Conservation (phyloP, 2,329 filamentous ascomycete species). For the Fusarium virguliforme region DNA sequence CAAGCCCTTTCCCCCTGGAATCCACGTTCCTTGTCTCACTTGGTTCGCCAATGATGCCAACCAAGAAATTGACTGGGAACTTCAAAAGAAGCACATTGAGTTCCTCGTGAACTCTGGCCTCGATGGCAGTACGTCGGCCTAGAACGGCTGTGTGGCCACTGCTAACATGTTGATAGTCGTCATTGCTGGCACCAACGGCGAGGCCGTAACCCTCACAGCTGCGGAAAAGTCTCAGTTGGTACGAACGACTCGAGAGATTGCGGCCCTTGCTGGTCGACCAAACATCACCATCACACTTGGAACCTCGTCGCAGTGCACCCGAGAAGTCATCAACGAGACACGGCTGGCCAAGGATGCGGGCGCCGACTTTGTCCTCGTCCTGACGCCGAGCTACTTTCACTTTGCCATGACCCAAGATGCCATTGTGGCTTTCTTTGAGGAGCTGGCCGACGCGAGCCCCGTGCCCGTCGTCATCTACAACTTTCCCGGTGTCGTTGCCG, state of each 20-base stretch:
- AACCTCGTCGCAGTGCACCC: slow-evolving; percentile 76
- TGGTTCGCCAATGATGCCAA: slow-evolving; percentile 65
- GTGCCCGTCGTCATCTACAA: slow-evolving; percentile 81
- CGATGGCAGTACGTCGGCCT: slow-evolving; percentile 60
- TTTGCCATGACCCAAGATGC: slow-evolving; percentile 73
- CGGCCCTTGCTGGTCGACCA: slow-evolving; percentile 69
- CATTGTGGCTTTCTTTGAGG: slow-evolving; percentile 75
- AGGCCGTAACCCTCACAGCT: slow-evolving; percentile 78
- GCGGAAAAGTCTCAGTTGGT: slow-evolving; percentile 76
- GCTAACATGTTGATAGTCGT: slow-evolving; percentile 63
- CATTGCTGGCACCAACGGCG: slow-evolving; percentile 81
- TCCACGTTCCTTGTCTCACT: slow-evolving; percentile 71
- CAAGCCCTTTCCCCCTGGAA: slow-evolving; percentile 64
- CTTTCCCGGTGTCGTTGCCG: slow-evolving; percentile 77
- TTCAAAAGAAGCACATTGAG: slow-evolving; percentile 68
- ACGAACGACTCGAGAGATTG: slow-evolving; percentile 72
- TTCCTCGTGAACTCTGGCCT: slow-evolving; percentile 69
- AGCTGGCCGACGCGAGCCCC: slow-evolving; percentile 70
- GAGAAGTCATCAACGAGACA: slow-evolving; percentile 77
- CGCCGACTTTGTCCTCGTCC: slow-evolving; percentile 77
- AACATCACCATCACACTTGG: slow-evolving; percentile 77
- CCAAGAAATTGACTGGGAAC: slow-evolving; percentile 71
- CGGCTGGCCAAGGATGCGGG: slow-evolving; percentile 74
- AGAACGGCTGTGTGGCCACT: fast-evolving
- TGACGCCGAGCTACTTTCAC: slow-evolving; percentile 82